A percentile compares a stretch with the other conserved stretches of the same genome.
phyloP scores from a whole-genome alignment of 495 filamentous ascomycete genomes.

The Penicillium manginii region DNA sequence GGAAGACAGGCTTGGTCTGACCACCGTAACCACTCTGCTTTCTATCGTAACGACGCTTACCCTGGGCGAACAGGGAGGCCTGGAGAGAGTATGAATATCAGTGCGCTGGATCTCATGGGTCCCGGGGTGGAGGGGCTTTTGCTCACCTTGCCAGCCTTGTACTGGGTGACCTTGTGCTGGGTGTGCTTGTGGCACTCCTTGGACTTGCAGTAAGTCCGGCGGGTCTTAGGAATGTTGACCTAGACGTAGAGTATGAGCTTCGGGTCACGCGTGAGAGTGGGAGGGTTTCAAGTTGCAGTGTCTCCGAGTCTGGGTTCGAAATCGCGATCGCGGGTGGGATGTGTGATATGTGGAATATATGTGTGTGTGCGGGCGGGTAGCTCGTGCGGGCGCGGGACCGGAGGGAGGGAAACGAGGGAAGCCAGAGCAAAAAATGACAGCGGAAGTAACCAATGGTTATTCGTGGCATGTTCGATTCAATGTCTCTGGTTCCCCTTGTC shows the following conservation, averaged over 20 bases:
- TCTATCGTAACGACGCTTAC: constrained; percentile 99
- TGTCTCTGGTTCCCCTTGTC: too few species aligned
- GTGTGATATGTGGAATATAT: not conserved
- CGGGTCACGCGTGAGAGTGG: not conserved
- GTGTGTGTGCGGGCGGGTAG: not conserved
- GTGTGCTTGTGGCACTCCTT: constrained; percentile 93
- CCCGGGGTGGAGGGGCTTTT: not conserved
- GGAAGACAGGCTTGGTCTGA: constrained; percentile 99
- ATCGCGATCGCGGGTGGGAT: constrained; percentile 4
- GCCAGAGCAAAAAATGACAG: not conserved
- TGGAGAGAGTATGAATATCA: constrained; percentile 40
- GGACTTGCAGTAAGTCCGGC: constrained; percentile 94
- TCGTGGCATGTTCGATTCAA: too few species aligned
- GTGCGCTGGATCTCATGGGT: constrained; percentile 16
- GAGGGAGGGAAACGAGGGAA: too few species aligned
- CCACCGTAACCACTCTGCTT: constrained; percentile 99
- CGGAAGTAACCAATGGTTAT: not conserved
- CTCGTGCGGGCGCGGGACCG: not conserved
- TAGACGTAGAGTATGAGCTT: constrained; percentile 45
- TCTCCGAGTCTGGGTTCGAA: constrained; percentile 4
- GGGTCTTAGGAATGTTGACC: constrained; percentile 91
- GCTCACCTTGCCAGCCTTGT: constrained; percentile 90
- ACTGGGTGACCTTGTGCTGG: constrained; percentile 94
- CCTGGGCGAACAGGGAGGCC: constrained; percentile 94
- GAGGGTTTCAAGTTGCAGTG: constrained; percentile 14